Evolutionary conservation across 1,284 basidiomycete genomes (phyloP).

Genomic region (Blastosporella zonata): DNA sequence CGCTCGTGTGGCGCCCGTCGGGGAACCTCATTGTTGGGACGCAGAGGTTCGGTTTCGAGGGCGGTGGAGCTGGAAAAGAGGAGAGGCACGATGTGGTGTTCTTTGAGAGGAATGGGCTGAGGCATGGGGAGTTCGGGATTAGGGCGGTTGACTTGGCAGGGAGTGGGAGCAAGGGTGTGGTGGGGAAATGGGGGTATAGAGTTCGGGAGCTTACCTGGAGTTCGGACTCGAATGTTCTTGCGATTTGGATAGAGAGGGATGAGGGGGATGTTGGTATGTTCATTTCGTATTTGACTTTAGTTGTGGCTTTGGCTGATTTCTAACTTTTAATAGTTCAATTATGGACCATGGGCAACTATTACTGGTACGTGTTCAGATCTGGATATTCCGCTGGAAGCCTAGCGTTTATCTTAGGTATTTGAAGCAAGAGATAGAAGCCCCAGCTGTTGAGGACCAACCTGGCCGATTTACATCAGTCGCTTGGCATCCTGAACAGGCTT

Average conservation of each 20-base stretch:
- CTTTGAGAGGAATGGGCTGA: slow-evolving; percentile 92
- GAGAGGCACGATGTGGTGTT: slow-evolving; percentile 89
- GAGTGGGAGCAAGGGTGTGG: slow-evolving; percentile 29
- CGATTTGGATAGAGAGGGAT: slow-evolving; percentile 79
- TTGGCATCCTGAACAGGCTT: slow-evolving; percentile 88
- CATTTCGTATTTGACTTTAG: slow-evolving; percentile 4
- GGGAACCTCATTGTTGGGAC: slow-evolving; percentile 84
- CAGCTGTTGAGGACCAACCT: slow-evolving; percentile 26
- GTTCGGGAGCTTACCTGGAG: slow-evolving; percentile 87
- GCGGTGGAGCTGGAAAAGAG: slow-evolving; percentile 63
- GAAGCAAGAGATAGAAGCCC: slow-evolving; percentile 79
- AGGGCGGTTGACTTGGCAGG: slow-evolving; percentile 30
- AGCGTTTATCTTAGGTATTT: slow-evolving; percentile 62
- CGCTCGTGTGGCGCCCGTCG: slow-evolving; percentile 84
- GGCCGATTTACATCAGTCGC: slow-evolving; percentile 63
- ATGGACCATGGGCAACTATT: slow-evolving; percentile 95
- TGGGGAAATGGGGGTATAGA: slow-evolving; percentile 55
- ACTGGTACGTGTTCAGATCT: slow-evolving; percentile 61
- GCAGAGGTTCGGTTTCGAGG: slow-evolving; percentile 70
- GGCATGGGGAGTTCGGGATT: slow-evolving; percentile 88
- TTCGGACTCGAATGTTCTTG: slow-evolving; percentile 82
- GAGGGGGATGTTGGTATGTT: slow-evolving; percentile 66
- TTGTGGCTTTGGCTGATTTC: neutral
- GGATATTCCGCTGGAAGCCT: neutral
- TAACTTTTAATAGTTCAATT: slow-evolving; percentile 68